These are phyloP conservation scores for Ogataea allantospora DNA, from an alignment of 805 yeast species.

Conservation along the genomic window DNA sequence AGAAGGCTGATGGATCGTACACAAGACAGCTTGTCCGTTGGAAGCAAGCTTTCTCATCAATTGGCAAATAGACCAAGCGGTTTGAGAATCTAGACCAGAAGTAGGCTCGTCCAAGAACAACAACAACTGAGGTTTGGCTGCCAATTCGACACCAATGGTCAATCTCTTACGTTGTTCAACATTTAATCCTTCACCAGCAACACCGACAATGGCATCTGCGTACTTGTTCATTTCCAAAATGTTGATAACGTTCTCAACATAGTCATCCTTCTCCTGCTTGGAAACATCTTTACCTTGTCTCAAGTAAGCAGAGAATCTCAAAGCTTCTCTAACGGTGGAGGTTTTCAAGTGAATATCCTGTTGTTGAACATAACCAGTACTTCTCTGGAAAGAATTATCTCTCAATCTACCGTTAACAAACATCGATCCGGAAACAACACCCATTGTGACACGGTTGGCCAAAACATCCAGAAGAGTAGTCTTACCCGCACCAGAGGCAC, in stretches of 20 bases:
- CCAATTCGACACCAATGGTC: conserved; percentile 57
- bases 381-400: conserved; percentile 49
- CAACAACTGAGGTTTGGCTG: conserved; percentile 52
- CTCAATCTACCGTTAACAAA: conserved; percentile 53
- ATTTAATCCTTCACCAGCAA: conserved; percentile 49
- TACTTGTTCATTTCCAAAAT: conserved; percentile 51
- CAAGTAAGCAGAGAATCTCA: conserved; percentile 49
- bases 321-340: conserved; percentile 54
- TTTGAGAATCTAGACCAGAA: conserved; percentile 57
- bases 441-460: conserved; percentile 53
- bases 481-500: conserved; percentile 66
- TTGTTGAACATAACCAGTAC: conserved; percentile 60
- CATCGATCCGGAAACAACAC: conserved; percentile 58
- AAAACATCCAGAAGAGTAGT: conserved; percentile 54
- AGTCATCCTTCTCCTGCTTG: conserved; percentile 44
- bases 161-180: conserved; percentile 56
- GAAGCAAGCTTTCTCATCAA: conserved; percentile 51
- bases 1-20: conserved; percentile 86
- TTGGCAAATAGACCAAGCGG: conserved; percentile 59
- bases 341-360: conserved; percentile 54
- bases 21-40: conserved; percentile 54
- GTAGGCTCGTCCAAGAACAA: conserved; percentile 62
- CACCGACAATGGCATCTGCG: conserved; percentile 56
- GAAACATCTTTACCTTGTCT: conserved; percentile 44
- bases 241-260: conserved; percentile 50